Evolutionary conservation across 2,329 filamentous ascomycete genomes (phyloP).

Genomic region (Madurella fahalii): DNA sequence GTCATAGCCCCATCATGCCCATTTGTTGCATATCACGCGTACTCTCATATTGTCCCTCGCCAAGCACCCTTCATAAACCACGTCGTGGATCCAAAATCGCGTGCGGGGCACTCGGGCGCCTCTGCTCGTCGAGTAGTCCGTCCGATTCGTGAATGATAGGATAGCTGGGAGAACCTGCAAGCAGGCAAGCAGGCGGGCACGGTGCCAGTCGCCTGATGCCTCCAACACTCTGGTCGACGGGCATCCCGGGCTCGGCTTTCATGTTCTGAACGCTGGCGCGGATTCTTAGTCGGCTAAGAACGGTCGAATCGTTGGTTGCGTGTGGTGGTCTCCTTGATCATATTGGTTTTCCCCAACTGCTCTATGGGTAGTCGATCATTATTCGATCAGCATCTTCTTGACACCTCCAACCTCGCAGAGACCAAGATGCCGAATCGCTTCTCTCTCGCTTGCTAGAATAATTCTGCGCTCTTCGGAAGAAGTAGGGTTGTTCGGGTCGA

Average conservation of each 20-base stretch:
- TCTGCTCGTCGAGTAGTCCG: too few relatives aligned
- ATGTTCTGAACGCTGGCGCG: not conserved
- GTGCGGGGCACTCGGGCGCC: too few relatives aligned
- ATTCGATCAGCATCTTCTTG: constrained; percentile 64
- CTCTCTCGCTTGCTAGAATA: constrained; percentile 70
- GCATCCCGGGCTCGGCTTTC: not conserved
- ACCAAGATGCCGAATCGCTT: constrained; percentile 57
- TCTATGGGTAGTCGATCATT: constrained; percentile 24
- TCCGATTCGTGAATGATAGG: too few relatives aligned
- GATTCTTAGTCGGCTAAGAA: not conserved
- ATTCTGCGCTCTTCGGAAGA: constrained; percentile 78
- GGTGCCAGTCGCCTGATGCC: too few relatives aligned
- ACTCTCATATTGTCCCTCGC: too few relatives aligned
- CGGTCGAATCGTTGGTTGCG: not conserved
- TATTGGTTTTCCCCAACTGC: not conserved
- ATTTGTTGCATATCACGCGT: too few relatives aligned
- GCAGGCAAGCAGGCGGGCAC: too few relatives aligned
- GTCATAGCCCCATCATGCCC: too few relatives aligned
- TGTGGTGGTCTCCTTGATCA: not conserved
- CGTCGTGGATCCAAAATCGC: too few relatives aligned
- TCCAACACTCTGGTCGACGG: not conserved
- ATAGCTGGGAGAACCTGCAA: too few relatives aligned
- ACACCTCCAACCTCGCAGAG: constrained; percentile 60
- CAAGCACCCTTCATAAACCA: too few relatives aligned
- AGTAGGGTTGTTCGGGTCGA: constrained; percentile 86